Percentiles rank a stretch among this genome's conserved stretches.
Conservation (phyloP, 495 filamentous ascomycete genomes). For the Penicillium manginii region DNA sequence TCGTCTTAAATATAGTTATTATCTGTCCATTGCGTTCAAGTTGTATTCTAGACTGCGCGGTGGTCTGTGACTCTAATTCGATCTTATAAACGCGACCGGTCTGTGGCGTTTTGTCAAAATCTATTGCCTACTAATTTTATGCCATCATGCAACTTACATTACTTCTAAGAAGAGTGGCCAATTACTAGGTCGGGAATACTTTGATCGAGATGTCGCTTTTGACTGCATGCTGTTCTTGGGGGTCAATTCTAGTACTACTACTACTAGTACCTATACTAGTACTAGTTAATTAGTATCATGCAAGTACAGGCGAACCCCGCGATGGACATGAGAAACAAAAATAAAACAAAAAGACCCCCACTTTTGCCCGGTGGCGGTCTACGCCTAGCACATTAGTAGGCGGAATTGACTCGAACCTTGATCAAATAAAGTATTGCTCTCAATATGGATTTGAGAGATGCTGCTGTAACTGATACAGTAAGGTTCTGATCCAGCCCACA, state of each 20-base stretch:
- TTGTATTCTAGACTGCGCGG: too few relatives aligned
- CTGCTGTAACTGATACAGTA: background rate
- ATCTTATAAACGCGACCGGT: background rate
- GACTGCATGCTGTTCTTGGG: background rate
- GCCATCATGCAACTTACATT: background rate
- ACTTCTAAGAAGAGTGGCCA: background rate
- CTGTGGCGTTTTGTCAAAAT: background rate
- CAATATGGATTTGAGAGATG: background rate
- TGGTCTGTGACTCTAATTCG: too few relatives aligned
- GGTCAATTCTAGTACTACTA: background rate
- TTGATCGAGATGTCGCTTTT: background rate
- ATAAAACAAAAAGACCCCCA: background rate
- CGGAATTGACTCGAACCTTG: too few relatives aligned
- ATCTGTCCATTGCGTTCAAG: too few relatives aligned
- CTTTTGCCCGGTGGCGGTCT: background rate
- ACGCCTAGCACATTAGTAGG: too few relatives aligned
- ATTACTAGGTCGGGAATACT: background rate
- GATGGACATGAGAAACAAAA: background rate
- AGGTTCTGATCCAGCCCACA: too few relatives aligned
- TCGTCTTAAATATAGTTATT: too few relatives aligned
- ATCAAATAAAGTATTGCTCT: background rate
- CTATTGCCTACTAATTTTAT: background rate
- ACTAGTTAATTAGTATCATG: too few relatives aligned
- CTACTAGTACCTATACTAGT: too few relatives aligned
- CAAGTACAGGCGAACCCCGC: background rate